phyloP scores from a whole-genome alignment of 352 stramenopile species.

The Globisporangium orthogonon region DNA sequence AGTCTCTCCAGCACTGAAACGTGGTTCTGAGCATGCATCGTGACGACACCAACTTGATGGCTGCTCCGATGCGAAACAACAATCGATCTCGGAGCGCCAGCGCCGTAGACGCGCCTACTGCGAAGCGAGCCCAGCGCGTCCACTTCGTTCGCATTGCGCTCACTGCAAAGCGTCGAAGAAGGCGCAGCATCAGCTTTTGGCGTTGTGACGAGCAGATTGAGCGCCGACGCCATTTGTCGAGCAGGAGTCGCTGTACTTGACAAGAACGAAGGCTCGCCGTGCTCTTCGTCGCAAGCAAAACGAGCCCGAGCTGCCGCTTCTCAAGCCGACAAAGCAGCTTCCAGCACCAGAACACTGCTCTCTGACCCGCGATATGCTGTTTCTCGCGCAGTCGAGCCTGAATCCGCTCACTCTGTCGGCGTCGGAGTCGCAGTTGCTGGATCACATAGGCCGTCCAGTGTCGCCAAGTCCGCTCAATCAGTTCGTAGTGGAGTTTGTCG shows the following conservation, averaged over 20 bases:
- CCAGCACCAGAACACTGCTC: background rate
- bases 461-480: background rate
- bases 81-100: background rate
- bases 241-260: background rate
- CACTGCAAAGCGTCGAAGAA: background rate
- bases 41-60: background rate
- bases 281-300: background rate
- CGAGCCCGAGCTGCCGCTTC: background rate
- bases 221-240: background rate
- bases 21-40: background rate
- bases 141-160: background rate
- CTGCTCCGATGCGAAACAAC: background rate
- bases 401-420: constrained; percentile 1
- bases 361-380: background rate
- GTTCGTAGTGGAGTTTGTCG: background rate
- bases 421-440: background rate
- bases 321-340: background rate
- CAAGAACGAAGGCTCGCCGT: background rate
- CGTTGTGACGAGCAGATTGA: background rate
- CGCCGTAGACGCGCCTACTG: no score
- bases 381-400: background rate
- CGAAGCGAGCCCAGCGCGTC: background rate
- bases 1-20: background rate
- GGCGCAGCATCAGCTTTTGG: background rate
- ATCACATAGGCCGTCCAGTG: constrained; percentile 1